A percentile compares a stretch with the other conserved stretches of the same genome.
Conservation (phyloP, 495 filamentous ascomycete genomes). For the Corynascus novoguineensis region DNA sequence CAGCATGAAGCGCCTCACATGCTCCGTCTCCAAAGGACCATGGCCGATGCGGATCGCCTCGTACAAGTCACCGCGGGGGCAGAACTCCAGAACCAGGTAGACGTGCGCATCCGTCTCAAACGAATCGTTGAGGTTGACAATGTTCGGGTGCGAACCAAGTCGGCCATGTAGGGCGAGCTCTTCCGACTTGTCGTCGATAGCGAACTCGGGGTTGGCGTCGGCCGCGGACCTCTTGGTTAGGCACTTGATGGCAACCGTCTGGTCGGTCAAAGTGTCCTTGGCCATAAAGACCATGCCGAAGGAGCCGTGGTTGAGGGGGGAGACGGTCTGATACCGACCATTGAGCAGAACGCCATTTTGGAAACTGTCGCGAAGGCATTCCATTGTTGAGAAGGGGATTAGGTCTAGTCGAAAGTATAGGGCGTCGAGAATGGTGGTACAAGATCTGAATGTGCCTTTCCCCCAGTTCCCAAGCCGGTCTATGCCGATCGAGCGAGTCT, state of each 20-base stretch:
- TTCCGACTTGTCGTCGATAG: constrained; percentile 78
- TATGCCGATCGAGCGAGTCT: constrained; percentile 34
- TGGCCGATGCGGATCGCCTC: constrained; percentile 86
- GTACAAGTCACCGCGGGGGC: constrained; percentile 93
- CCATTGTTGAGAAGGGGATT: constrained; percentile 57
- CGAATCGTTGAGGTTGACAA: constrained; percentile 85
- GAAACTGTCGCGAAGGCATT: constrained; percentile 72
- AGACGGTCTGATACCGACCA: constrained; percentile 82
- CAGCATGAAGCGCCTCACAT: constrained; percentile 95
- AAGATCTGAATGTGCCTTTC: constrained; percentile 29
- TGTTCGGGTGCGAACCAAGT: constrained; percentile 76
- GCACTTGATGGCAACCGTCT: constrained; percentile 90
- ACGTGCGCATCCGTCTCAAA: constrained; percentile 88
- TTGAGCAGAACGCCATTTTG: constrained; percentile 66
- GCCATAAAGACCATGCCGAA: constrained; percentile 98
- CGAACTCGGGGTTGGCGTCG: constrained; percentile 49
- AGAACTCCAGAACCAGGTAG: constrained; percentile 93
- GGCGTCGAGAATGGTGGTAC: constrained; percentile 32
- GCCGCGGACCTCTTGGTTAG: constrained; percentile 67
- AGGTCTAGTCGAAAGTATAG: constrained; percentile 20
- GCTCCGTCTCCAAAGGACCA: constrained; percentile 88
- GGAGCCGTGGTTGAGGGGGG: constrained; percentile 95
- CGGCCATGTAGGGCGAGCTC: constrained; percentile 76
- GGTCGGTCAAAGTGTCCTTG: constrained; percentile 63
- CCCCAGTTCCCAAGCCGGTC: constrained; percentile 36